phyloP scores from a whole-genome alignment of 1,284 basidiomycete genomes.

The Microbotryum scabiosae region DNA sequence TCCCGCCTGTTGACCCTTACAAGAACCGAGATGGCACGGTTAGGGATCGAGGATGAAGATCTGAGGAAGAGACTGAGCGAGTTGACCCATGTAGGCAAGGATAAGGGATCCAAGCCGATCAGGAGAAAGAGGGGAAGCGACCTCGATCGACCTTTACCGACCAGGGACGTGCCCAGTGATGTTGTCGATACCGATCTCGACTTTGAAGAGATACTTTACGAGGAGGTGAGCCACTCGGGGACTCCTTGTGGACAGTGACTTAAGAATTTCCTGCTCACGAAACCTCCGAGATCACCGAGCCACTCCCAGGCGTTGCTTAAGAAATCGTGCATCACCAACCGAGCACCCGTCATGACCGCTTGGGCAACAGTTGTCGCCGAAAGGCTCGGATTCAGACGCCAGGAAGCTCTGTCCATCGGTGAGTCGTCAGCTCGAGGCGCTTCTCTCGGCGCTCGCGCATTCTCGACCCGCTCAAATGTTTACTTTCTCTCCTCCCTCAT shows the following conservation, averaged over 20 bases:
- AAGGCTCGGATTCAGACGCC: constrained; percentile 68
- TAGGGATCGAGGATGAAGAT: constrained; percentile 35
- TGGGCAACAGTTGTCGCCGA: constrained; percentile 84
- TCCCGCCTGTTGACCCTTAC: constrained; percentile 23
- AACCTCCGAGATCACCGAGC: not conserved
- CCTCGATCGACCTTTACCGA: constrained; percentile 55
- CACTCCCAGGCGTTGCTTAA: constrained; percentile 49
- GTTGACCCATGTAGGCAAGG: constrained; percentile 7
- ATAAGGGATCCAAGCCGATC: constrained; percentile 29
- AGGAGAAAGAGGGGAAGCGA: constrained; percentile 52
- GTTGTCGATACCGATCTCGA: constrained; percentile 48
- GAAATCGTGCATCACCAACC: constrained; percentile 66
- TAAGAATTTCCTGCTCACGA: no score
- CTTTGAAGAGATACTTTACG: constrained; percentile 62
- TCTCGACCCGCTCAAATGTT: constrained; percentile 4
- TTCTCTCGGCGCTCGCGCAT: constrained; percentile 5
- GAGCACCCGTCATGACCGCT: constrained; percentile 87
- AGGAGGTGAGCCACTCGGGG: constrained; percentile 46
- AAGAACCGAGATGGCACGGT: constrained; percentile 13
- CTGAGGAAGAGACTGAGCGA: constrained; percentile 11
- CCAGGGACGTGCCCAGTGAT: constrained; percentile 48
- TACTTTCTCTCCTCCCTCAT: constrained; percentile 11
- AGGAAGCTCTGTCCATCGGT: constrained; percentile 86
- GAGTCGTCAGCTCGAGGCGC: constrained; percentile 17
- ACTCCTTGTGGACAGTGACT: not conserved